Conservation (phyloP, 441 rosid species). For the Metrosideros polymorpha region DNA sequence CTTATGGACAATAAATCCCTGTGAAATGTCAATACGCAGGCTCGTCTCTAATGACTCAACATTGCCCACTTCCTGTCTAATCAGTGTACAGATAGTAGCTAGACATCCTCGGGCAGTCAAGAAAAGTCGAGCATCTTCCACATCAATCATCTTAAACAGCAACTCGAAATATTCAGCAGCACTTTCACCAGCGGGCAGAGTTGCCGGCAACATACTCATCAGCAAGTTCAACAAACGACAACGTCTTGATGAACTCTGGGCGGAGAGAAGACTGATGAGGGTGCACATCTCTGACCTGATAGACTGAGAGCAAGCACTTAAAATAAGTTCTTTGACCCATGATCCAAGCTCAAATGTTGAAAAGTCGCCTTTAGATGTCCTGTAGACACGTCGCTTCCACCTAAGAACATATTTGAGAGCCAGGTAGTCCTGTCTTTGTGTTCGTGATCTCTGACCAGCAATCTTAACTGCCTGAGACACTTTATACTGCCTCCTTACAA, state of each 20-base stretch:
- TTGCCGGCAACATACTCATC: constrained; percentile 81
- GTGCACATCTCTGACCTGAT: constrained; percentile 99
- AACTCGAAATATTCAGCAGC: constrained; percentile 98
- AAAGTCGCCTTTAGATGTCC: constrained; percentile 60
- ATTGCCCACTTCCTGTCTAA: constrained; percentile 90
- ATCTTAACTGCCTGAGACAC: constrained; percentile 77
- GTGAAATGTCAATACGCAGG: constrained; percentile 97
- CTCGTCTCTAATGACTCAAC: constrained; percentile 95
- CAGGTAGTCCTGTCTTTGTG: constrained; percentile 81
- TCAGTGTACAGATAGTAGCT: constrained; percentile 73
- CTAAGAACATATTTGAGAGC: constrained; percentile 91
- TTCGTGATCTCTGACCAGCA: constrained; percentile 64
- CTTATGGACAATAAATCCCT: constrained; percentile 99
- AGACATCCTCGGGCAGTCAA: constrained; percentile 95
- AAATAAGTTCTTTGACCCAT: constrained; percentile 98
- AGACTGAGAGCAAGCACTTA: constrained; percentile 99
- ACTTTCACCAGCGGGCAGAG: constrained; percentile 97
- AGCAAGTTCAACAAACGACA: constrained; percentile 85
- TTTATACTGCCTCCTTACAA: constrained; percentile 98
- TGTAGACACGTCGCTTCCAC: constrained; percentile 82
- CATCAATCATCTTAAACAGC: constrained; percentile 92
- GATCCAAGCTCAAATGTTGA: constrained; percentile 93
- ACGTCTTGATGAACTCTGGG: constrained; percentile 83
- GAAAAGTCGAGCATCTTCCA: constrained; percentile 96
- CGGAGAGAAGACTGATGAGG: constrained; percentile 83